A percentile compares a stretch with the other conserved stretches of the same genome.
Conservation (phyloP, 805 yeast genomes). For the Wickerhamomyces sydowiorum region DNA sequence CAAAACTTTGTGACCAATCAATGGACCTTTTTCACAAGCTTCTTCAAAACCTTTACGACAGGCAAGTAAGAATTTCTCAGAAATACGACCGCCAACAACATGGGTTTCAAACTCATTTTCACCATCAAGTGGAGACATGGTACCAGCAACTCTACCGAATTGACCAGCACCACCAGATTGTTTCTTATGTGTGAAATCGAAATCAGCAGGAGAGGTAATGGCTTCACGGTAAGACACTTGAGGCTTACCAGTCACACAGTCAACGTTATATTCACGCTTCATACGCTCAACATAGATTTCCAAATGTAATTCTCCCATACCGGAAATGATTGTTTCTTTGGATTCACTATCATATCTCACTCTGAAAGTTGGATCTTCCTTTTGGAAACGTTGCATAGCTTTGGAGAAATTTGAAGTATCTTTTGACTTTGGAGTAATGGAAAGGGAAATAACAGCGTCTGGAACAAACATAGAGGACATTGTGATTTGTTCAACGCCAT, state of each 20-base stretch:
- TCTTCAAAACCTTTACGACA: constrained; percentile 96
- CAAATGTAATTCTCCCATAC: constrained; percentile 97
- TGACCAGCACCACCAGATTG: constrained; percentile 99
- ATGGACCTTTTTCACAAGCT: constrained; percentile 92
- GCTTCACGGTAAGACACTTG: constrained; percentile 98
- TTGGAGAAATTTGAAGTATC: constrained; percentile 89
- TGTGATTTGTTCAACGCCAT: constrained; percentile 71
- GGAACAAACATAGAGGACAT: constrained; percentile 99
- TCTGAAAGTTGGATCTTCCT: constrained; percentile 98
- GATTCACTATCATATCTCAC: constrained; percentile 87
- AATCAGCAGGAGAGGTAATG: constrained; percentile 61
- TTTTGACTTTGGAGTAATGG: constrained; percentile 82
- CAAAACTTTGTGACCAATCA: constrained; percentile 88
- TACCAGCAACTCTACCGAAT: constrained; percentile 93
- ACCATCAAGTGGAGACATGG: constrained; percentile 55
- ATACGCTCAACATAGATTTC: constrained; percentile 98
- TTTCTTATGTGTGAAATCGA: constrained; percentile 94
- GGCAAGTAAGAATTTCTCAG: constrained; percentile 90
- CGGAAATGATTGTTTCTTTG: constrained; percentile 91
- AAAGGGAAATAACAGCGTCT: constrained; percentile 93
- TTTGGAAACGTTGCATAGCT: constrained; percentile 95
- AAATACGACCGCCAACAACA: constrained; percentile 94
- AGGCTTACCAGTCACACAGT: constrained; percentile 93
- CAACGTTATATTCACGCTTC: constrained; percentile 95
- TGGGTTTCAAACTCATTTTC: constrained; percentile 77